Evolutionary conservation across 2,329 filamentous ascomycete genomes (phyloP).

Genomic region (Trichoderma breve): DNA sequence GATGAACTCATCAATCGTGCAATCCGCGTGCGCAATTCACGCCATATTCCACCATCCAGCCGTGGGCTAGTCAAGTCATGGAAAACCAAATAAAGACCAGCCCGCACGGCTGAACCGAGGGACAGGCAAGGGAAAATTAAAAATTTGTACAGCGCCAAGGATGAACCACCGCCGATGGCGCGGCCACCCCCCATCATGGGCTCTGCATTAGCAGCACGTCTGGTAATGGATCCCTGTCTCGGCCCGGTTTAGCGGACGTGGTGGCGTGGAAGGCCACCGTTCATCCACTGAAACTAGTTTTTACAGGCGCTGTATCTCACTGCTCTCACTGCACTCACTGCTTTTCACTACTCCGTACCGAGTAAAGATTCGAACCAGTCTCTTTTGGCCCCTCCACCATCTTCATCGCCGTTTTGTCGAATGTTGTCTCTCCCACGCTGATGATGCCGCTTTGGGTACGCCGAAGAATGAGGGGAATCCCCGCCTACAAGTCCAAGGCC

Average conservation of each 20-base stretch:
- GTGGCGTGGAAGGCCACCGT: not conserved
- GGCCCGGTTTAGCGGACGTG: slow-evolving; percentile 4
- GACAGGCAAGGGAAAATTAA: not conserved
- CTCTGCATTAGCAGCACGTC: not conserved
- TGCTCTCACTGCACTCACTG: not conserved
- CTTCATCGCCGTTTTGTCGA: not conserved
- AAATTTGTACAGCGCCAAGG: not conserved
- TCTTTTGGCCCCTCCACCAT: not conserved
- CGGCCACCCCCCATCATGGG: not conserved
- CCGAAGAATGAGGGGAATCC: not conserved
- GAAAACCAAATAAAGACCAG: not conserved
- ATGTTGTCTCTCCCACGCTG: not conserved
- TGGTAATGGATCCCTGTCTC: not conserved
- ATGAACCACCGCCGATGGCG: not conserved
- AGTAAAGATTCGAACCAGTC: not conserved
- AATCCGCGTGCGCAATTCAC: not conserved
- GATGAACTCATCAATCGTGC: not conserved
- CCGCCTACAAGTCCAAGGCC: not conserved
- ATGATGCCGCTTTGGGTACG: not conserved
- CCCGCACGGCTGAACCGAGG: not conserved
- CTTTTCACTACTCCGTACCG: not conserved
- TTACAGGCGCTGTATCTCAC: not conserved
- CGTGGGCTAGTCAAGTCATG: not conserved
- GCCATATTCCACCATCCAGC: not conserved
- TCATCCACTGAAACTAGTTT: not conserved